A percentile compares a stretch with the other conserved stretches of the same genome.
These are phyloP conservation scores for Hypsizygus marmoreus DNA, from an alignment of 768 basidiomycete species.

Conservation along the genomic window DNA sequence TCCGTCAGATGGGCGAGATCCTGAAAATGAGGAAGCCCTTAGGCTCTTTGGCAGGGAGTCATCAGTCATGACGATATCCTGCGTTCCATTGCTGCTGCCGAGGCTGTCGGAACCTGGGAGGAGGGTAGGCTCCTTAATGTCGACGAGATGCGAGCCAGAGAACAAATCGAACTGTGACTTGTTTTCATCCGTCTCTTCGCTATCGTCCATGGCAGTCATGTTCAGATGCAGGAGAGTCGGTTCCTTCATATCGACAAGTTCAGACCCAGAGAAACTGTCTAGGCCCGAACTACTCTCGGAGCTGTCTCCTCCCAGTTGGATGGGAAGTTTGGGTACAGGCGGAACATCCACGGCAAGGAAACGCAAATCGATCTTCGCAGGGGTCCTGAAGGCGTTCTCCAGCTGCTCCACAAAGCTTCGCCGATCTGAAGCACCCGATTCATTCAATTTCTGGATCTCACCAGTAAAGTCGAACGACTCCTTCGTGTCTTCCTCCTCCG, in stretches of 20 bases:
- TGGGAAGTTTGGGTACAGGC: conserved; percentile 54
- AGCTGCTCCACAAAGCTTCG: conserved; percentile 81
- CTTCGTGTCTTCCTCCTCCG: conserved; percentile 69
- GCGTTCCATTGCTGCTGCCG: conserved; percentile 32
- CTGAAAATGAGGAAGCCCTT: conserved; percentile 30
- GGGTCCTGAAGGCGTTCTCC: conserved; percentile 78
- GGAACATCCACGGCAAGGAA: conserved; percentile 45
- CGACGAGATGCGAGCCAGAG: conserved; percentile 30
- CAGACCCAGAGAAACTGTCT: conserved; percentile 15
- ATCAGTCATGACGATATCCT: conserved; percentile 22
- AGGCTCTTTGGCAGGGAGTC: conserved; percentile 14
- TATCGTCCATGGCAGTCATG: conserved; percentile 13
- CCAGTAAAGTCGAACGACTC: conserved; percentile 85
- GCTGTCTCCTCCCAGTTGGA: conserved; percentile 14
- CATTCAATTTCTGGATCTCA: conserved; percentile 68
- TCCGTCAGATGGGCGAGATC: conserved; percentile 58
- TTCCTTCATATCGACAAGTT: conserved; percentile 31
- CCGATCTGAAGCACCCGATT: conserved; percentile 68
- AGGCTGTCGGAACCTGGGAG: conserved; percentile 40
- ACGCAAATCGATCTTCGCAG: conserved; percentile 64
- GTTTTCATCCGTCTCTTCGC: conserved; percentile 7
- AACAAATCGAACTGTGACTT: conserved; percentile 24
- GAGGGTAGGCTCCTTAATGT: conserved; percentile 37
- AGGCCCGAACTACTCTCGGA: conserved; percentile 18
- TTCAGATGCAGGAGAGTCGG: conserved; percentile 26